phyloP scores from a whole-genome alignment of 257 asterid species.

The Solanum chiquidenum region DNA sequence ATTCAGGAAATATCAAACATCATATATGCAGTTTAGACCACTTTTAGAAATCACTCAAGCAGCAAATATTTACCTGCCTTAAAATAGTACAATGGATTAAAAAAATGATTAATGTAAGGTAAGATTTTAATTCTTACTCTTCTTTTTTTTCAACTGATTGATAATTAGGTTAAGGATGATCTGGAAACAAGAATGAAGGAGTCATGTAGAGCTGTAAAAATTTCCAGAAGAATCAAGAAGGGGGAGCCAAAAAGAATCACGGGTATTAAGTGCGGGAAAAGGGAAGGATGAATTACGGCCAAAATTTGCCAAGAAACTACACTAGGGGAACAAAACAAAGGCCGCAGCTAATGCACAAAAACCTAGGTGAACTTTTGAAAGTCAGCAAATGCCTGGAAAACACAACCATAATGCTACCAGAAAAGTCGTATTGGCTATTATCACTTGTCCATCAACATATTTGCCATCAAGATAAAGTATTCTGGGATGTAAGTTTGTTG shows the following conservation, averaged over 20 bases:
- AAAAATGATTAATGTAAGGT: neutral
- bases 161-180: neutral
- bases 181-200: neutral
- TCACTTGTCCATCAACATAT: neutral
- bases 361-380: neutral
- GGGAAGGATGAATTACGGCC: neutral
- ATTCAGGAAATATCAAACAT: neutral
- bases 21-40: neutral
- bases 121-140: neutral
- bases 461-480: neutral
- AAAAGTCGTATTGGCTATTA: neutral
- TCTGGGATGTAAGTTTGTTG: neutral
- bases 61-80: neutral
- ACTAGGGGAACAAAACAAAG: neutral
- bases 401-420: neutral
- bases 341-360: neutral
- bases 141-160: neutral
- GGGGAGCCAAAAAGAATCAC: neutral
- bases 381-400: neutral
- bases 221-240: neutral
- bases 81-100: neutral
- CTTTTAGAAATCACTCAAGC: neutral
- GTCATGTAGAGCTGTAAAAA: neutral
- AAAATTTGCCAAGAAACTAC: neutral
- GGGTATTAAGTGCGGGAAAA: neutral